Evolutionary conservation across 2,329 filamentous ascomycete species (phyloP).

Genomic region (Tolypocladium ovalisporum): DNA sequence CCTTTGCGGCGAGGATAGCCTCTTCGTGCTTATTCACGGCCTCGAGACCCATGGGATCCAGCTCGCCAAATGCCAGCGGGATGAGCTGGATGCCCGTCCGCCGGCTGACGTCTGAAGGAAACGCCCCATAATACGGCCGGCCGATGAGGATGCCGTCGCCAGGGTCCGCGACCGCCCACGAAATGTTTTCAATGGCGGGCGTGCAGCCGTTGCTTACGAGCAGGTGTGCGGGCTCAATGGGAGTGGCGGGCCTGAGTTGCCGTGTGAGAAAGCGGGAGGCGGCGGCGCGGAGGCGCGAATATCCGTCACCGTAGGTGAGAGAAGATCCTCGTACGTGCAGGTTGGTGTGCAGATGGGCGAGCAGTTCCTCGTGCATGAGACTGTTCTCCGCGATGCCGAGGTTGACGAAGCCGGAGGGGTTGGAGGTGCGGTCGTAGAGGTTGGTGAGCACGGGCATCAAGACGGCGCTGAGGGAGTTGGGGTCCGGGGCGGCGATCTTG

Average conservation of each 20-base stretch:
- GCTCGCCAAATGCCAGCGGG: constrained; percentile 29
- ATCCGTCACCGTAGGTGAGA: constrained; percentile 32
- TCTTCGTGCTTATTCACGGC: constrained; percentile 34
- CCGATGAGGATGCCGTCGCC: constrained; percentile 30
- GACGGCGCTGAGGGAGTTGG: constrained; percentile 5
- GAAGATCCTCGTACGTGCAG: constrained; percentile 17
- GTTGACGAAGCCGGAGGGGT: constrained; percentile 34
- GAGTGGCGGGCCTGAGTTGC: constrained; percentile 15
- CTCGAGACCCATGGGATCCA: constrained; percentile 29
- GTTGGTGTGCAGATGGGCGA: constrained; percentile 28
- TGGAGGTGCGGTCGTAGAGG: constrained; percentile 26
- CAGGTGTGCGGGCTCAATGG: constrained; percentile 21
- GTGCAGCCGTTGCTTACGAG: constrained; percentile 28
- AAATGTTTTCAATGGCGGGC: constrained; percentile 27
- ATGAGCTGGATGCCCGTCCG: constrained; percentile 30
- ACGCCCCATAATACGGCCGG: constrained; percentile 36
- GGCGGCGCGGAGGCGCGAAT: constrained; percentile 18
- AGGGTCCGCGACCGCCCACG: constrained; percentile 27
- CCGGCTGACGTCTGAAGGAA: constrained; percentile 31
- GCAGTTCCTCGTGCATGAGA: constrained; percentile 36
- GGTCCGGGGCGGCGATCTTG: constrained; percentile 14
- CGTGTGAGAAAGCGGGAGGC: constrained; percentile 25
- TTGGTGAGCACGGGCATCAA: constrained; percentile 34
- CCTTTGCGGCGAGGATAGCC: constrained; percentile 25
- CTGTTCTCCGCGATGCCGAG: constrained; percentile 42